Evolutionary conservation across 208 protist genomes (phyloP).

Genomic region (Acanthamoeba sp.): DNA sequence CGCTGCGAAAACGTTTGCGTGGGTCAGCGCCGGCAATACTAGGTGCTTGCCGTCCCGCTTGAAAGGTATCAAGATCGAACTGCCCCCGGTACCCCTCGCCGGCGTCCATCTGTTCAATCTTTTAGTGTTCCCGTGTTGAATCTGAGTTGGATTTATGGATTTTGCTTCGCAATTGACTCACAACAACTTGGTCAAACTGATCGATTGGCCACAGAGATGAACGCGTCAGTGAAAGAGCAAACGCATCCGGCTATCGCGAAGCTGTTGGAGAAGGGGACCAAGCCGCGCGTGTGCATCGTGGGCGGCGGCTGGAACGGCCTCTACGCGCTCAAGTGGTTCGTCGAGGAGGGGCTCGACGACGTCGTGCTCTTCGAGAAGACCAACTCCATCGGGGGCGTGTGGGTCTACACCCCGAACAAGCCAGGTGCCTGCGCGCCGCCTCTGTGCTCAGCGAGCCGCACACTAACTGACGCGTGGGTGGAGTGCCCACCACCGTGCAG

Average conservation of each 20-base stretch:
- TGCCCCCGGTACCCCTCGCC: too few species aligned
- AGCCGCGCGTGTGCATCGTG: conserved; percentile 45
- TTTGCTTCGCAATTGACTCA: too few species aligned
- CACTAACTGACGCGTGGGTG: neutral
- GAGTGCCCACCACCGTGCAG: neutral
- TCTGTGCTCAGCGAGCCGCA: too few species aligned
- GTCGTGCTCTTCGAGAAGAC: conserved; percentile 55
- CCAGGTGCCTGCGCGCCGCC: neutral
- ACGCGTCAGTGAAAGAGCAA: neutral
- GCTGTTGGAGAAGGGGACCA: neutral
- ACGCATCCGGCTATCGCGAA: neutral
- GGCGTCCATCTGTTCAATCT: too few species aligned
- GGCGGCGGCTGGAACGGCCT: conserved; percentile 67
- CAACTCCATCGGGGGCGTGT: conserved; percentile 63
- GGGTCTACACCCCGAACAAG: conserved; percentile 66
- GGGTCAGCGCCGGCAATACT: too few species aligned
- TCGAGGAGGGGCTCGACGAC: conserved; percentile 68
- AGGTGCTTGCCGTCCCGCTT: too few species aligned
- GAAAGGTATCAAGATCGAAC: too few species aligned
- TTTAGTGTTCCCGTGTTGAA: too few species aligned
- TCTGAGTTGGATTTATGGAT: too few species aligned
- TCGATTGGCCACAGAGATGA: neutral
- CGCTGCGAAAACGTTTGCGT: too few species aligned
- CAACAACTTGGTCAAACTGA: too few species aligned
- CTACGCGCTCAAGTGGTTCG: conserved; percentile 71